A percentile compares a stretch with the other conserved stretches of the same genome.
Evolutionary conservation across 164 flowering plant genomes (phyloP).

Genomic region (Vitis vinifera): DNA sequence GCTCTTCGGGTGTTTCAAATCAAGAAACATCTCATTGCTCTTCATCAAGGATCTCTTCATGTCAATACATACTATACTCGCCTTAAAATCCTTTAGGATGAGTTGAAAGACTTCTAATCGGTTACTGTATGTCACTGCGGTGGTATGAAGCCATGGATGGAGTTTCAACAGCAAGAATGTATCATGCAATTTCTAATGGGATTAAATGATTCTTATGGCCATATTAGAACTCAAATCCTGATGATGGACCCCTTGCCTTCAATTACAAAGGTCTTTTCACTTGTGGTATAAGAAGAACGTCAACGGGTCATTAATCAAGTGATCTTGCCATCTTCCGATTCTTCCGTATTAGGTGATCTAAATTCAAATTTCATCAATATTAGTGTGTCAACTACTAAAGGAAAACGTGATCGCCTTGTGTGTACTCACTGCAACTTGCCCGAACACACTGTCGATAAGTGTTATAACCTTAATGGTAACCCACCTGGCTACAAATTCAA

Average conservation of each 20-base stretch:
- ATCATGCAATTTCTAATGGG: conserved; percentile 2
- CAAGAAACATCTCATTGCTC: neutral
- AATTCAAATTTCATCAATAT: too few relatives aligned
- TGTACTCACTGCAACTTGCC: too few relatives aligned
- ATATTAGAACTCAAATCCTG: neutral
- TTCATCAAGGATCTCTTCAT: neutral
- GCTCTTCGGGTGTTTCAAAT: neutral
- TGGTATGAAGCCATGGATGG: neutral
- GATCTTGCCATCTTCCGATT: too few relatives aligned
- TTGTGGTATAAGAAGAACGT: too few relatives aligned
- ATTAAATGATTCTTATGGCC: neutral
- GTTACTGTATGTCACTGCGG: neutral
- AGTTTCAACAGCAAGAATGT: neutral
- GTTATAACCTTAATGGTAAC: too few relatives aligned
- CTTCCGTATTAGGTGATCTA: too few relatives aligned
- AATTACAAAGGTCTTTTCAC: neutral
- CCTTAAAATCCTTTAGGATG: neutral
- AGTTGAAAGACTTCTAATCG: neutral
- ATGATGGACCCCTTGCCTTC: neutral
- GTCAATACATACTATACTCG: neutral
- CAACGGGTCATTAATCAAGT: too few relatives aligned
- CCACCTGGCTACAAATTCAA: too few relatives aligned
- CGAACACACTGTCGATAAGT: too few relatives aligned
- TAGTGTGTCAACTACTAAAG: too few relatives aligned
- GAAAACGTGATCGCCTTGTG: too few relatives aligned